Evolutionary conservation across 2,329 filamentous ascomycete genomes (phyloP).

Genomic region (Metarhizium humberi): DNA sequence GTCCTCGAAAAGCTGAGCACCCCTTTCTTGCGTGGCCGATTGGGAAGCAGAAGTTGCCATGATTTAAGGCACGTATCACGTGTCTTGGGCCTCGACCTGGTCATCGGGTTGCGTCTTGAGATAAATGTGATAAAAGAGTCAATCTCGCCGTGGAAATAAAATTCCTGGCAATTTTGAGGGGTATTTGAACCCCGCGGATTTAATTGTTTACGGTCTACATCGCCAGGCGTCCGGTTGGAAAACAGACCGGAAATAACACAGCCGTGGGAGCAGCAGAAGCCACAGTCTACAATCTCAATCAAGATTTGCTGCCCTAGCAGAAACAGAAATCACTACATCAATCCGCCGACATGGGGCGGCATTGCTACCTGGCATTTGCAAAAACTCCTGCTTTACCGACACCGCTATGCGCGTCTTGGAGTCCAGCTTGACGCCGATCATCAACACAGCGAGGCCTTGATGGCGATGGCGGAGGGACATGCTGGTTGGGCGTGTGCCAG

Average conservation of each 20-base stretch:
- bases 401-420: background rate
- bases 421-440: background rate
- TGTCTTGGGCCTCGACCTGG: slow-evolving; percentile 5
- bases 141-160: slow-evolving; percentile 3
- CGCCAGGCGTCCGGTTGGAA: background rate
- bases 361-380: background rate
- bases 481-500: too few relatives aligned
- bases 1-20: slow-evolving; percentile 1
- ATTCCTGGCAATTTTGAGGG: background rate
- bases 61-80: slow-evolving; percentile 7
- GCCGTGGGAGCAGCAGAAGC: background rate
- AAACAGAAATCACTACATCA: background rate
- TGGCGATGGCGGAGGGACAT: too few relatives aligned
- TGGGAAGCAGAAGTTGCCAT: slow-evolving; percentile 2
- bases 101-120: slow-evolving; percentile 2
- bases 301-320: background rate
- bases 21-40: background rate
- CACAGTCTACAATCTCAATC: background rate
- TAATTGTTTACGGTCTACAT: background rate
- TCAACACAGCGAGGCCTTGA: background rate
- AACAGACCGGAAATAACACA: background rate
- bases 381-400: background rate
- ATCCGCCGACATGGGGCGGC: background rate
- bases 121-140: slow-evolving; percentile 5
- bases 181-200: background rate